Base-by-base conservation (phyloP, 371 early-diverging fungal genomes). In the Lichtheimia hyalospora region DNA sequence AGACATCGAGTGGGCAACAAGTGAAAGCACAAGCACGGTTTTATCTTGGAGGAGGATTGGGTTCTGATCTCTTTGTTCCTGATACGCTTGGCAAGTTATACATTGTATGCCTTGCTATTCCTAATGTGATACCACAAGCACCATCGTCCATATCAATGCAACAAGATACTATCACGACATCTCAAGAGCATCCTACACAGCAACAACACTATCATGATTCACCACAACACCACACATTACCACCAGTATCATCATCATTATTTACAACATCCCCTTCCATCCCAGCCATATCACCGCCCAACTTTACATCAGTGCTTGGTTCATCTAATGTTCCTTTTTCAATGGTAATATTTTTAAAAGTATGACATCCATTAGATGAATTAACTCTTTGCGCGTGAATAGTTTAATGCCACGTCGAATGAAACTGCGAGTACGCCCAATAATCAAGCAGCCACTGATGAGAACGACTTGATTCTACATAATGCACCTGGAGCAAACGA, bases 21-120 rank as follows among this genome's bases (percentile, higher is more conserved):
- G 15, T 63, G 75, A 8, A 79, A 71, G 51, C 72, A 63, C 25
- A 71, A 80, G 10, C 61, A 70, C n/a, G 74, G 18, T 62, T 82
- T 58, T 83, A 82, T 60, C 61, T 87, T n/a, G 87, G 85, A 13
- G 87, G 83, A 28, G 86, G 86, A 7, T 60, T 84, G 13, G 84
- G 85, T 34, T 79, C 82, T 1, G 79, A 86, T 60, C 66, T 84
- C 2, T 67, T 64, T 61, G 54, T 68, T 13, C 64, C 52, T 48
- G 25, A 42, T 14, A 51, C 49, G 13, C 57, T 60, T 14, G 57
- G 27, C 3, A 40, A 61, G 18, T 39, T 70, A 0, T 70, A 70
- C 49, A 66, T 70, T 58, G 61, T 66, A 13, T 64, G 63, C 24
- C 34, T 63, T 18, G 49, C 28, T 7, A 57, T 52, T 3, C n/a